These are phyloP conservation scores for Cystobasidium ongulense DNA, from an alignment of 768 basidiomycete genomes.

Conservation along the genomic window DNA sequence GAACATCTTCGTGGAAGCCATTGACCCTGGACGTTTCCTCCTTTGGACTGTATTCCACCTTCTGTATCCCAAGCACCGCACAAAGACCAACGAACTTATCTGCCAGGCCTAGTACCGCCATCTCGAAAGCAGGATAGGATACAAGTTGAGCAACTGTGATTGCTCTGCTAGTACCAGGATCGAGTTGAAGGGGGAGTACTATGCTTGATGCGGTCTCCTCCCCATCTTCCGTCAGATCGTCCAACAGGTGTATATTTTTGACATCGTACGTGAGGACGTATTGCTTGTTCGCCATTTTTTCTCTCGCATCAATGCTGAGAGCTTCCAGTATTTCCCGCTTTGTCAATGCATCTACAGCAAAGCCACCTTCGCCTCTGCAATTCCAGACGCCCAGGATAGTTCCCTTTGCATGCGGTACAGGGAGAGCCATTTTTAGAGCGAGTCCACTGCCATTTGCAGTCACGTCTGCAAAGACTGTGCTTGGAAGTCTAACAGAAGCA, in stretches of 20 bases:
- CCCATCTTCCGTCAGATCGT: not conserved
- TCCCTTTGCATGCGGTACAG: slow-evolving; percentile 5
- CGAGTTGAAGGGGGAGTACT: not conserved
- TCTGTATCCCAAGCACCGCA: not conserved
- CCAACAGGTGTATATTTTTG: not conserved
- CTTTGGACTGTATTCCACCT: not conserved
- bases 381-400: slow-evolving; percentile 38
- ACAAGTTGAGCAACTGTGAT: slow-evolving; percentile 17
- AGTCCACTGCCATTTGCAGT: not conserved
- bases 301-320: not conserved
- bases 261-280: not conserved
- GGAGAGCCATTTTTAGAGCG: slow-evolving; percentile 32
- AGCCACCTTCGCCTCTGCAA: not conserved
- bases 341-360: slow-evolving; percentile 5
- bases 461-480: slow-evolving; percentile 19
- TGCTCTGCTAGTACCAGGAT: not conserved
- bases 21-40: not conserved
- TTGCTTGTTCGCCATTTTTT: not conserved
- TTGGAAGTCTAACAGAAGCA: not conserved
- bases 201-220: not conserved
- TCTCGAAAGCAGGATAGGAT: not conserved
- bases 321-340: slow-evolving; percentile 33
- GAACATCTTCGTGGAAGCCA: not conserved
- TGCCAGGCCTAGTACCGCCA: slow-evolving; percentile 12
- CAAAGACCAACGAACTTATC: slow-evolving; percentile 15